Percentiles rank a stretch among this genome's conserved stretches.
Evolutionary conservation across 148 eudicot species (phyloP).

Genomic region (Rhododendron henanense): DNA sequence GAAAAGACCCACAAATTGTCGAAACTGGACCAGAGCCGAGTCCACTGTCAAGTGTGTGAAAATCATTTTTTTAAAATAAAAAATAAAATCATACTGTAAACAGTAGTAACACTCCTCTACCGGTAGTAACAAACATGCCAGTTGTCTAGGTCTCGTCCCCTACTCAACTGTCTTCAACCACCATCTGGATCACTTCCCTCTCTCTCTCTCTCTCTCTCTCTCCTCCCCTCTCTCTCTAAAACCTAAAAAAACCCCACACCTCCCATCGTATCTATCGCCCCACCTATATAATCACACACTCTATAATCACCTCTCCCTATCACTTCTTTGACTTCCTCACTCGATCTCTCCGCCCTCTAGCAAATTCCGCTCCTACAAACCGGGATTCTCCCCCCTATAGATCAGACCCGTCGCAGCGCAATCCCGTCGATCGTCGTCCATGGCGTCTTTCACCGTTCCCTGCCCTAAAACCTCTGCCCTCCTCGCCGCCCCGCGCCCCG

Average conservation of each 20-base stretch:
- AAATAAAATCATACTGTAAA: too few relatives aligned
- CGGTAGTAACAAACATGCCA: background rate
- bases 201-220: background rate
- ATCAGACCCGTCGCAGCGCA: background rate
- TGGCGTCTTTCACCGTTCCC: slow-evolving; percentile 38
- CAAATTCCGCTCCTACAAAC: slow-evolving; percentile 13
- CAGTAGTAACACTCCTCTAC: too few relatives aligned
- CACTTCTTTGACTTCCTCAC: background rate
- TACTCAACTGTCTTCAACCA: background rate
- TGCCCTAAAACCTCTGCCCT: slow-evolving; percentile 31
- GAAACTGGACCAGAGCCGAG: too few relatives aligned
- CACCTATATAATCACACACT: background rate
- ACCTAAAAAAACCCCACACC: background rate
- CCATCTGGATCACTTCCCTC: background rate
- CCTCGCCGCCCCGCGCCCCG: slow-evolving; percentile 1
- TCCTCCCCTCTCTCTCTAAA: background rate
- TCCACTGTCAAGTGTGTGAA: too few relatives aligned
- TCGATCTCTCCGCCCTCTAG: slow-evolving; percentile 16
- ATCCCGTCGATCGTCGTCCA: background rate
- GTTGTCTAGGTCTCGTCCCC: background rate
- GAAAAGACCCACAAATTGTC: too few relatives aligned
- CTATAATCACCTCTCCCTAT: background rate
- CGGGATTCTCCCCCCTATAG: background rate
- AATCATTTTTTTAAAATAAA: too few relatives aligned
- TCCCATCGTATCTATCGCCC: background rate